Base-by-base conservation (phyloP, 2,329 filamentous ascomycete genomes). In the Ophiostoma sp. region DNA sequence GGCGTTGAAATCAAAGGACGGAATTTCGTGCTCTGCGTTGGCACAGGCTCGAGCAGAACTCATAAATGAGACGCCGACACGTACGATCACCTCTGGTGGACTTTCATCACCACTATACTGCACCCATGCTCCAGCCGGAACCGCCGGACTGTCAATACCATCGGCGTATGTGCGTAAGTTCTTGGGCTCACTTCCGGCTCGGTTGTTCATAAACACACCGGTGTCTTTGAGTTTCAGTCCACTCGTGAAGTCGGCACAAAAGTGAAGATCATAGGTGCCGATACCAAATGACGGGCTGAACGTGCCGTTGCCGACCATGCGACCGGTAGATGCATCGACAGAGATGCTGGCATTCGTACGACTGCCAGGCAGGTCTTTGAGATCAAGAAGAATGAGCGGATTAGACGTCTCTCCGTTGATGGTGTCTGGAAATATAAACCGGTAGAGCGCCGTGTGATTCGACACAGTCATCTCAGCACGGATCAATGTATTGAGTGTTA, bases 1-100 rank as follows among this genome's bases (percentile, higher is more conserved):
- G 4, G 27, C 55, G 12, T 0, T 6, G 38, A 60, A 40, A 38
- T 87, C 84, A 38, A 74, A 84, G 1, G 82, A 75, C 0, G 87
- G 84, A 11, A 89, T 86, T 72, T 91, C 88, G 1, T 75, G 79
- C 74, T 88, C 83, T 0, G 85, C 87, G 72, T 85, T 88, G 2
- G 76, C 73, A 73, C 88, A 91, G 1, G 88, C 88, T 75, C 88
- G 83, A 0, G 82, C 79, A 1, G 80, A 78, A 71, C 83, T 87
- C 69, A 89, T 84, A 75, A 89, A 89, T 70, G 87, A 89, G 8
- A 89, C 77, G 0, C 87, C 88, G 65, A 89, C 83, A 3, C 84
- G 86, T 8, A 82, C 86, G n/a, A 84, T 76, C 14, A 90, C 78
- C 55, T 36, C 27, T 3, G 55, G 9, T 38, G 55, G 27, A 4